A percentile compares a stretch with the other conserved stretches of the same genome.
These are phyloP conservation scores for Nemania sp. DNA, from an alignment of 2,329 filamentous ascomycete genomes.

Conservation along the genomic window DNA sequence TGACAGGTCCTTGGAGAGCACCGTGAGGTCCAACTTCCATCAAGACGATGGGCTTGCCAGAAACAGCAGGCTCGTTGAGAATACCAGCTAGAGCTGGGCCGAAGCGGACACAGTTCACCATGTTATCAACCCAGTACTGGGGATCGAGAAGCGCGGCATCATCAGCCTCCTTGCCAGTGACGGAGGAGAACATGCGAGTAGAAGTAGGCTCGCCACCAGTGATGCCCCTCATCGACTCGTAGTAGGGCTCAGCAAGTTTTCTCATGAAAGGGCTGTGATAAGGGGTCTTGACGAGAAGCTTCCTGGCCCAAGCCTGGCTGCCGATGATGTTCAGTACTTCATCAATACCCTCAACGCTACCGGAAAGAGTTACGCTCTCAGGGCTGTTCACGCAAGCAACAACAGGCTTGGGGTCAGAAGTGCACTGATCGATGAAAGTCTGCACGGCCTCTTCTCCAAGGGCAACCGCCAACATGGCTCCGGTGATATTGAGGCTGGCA, in stretches of 20 bases:
- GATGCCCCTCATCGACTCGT: conserved; percentile 34
- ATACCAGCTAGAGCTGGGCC: conserved; percentile 36
- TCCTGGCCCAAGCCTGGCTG: conserved; percentile 39
- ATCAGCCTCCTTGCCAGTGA: conserved; percentile 33
- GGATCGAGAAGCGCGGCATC: conserved; percentile 30
- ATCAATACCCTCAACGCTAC: conserved; percentile 35
- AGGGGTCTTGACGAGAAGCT: conserved; percentile 45
- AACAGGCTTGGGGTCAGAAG: conserved; percentile 32
- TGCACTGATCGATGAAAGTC: conserved; percentile 32
- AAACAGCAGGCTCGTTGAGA: conserved; percentile 22
- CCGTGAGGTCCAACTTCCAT: conserved; percentile 44
- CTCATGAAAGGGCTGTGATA: conserved; percentile 50
- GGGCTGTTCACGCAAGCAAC: conserved; percentile 39
- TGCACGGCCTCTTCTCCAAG: conserved; percentile 31
- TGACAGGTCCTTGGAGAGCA: conserved; percentile 42
- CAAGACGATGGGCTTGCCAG: conserved; percentile 29
- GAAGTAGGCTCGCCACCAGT: conserved; percentile 18
- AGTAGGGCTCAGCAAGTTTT: conserved; percentile 40
- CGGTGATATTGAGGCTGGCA: conserved; percentile 32
- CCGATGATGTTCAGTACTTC: conserved; percentile 37
- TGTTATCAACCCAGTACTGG: conserved; percentile 39
- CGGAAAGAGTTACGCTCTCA: conserved; percentile 37
- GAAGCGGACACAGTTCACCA: conserved; percentile 45
- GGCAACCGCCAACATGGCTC: conserved; percentile 37
- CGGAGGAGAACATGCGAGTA: conserved; percentile 36